A percentile compares a stretch with the other conserved stretches of the same genome.
phyloP scores from a whole-genome alignment of 352 stramenopile species.

The Aphanomyces stellatus region DNA sequence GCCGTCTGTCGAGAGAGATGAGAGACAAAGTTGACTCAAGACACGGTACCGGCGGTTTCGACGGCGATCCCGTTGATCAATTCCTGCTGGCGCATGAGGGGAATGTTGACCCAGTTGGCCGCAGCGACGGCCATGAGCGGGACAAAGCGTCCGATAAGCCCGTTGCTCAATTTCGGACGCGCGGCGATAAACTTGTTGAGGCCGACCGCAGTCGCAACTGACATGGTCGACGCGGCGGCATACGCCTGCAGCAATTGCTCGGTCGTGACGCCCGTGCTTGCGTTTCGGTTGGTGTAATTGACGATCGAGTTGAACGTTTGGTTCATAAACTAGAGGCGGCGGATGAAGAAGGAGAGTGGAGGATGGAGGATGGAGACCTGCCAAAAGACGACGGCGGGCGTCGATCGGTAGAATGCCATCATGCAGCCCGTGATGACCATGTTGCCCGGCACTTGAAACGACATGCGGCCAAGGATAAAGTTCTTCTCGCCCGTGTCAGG shows the following conservation, averaged over 20 bases:
- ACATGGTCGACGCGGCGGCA: constrained; percentile 63
- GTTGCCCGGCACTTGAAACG: constrained; percentile 81
- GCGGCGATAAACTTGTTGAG: constrained; percentile 70
- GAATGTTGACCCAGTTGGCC: constrained; percentile 86
- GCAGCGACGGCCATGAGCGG: constrained; percentile 77
- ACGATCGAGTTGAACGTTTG: constrained; percentile 90
- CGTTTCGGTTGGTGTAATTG: constrained; percentile 91
- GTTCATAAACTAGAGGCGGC: constrained; percentile 64
- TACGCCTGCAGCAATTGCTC: constrained; percentile 77
- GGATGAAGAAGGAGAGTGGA: neutral
- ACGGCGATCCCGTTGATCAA: constrained; percentile 74
- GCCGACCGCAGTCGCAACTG: constrained; percentile 62
- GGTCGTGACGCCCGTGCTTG: constrained; percentile 72
- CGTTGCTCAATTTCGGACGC: constrained; percentile 43
- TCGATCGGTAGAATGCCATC: constrained; percentile 81
- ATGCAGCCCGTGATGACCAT: constrained; percentile 85
- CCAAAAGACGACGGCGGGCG: constrained; percentile 78
- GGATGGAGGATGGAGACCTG: constrained; percentile 26
- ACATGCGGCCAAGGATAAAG: constrained; percentile 78
- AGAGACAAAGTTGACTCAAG: neutral
- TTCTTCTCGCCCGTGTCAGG: constrained; percentile 86
- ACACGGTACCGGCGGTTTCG: constrained; percentile 31
- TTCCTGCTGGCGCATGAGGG: constrained; percentile 84
- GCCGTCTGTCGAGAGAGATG: constrained; percentile 27
- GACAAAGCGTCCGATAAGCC: constrained; percentile 58